Conservation (phyloP, 2,329 filamentous ascomycete genomes). For the Elsinoe batatas region DNA sequence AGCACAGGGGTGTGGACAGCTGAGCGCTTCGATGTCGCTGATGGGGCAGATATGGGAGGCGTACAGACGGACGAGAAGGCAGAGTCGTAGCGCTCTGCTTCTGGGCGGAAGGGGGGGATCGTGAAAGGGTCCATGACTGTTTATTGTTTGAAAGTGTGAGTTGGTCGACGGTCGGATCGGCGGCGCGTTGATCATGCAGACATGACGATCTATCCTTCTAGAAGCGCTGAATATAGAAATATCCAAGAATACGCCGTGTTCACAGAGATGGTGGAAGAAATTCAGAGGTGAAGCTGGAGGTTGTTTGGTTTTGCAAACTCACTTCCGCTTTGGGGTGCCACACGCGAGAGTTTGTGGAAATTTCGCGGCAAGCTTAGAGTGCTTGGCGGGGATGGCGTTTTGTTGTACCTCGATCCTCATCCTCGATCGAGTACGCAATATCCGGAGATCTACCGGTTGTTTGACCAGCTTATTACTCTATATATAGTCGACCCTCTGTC, state of each 20-base stretch:
- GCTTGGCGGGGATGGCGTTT: not conserved
- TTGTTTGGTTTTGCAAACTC: no score
- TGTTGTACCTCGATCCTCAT: no score
- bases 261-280: no score
- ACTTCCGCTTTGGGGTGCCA: no score
- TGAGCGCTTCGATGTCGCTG: not conserved
- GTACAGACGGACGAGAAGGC: not conserved
- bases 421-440: no score
- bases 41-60: not conserved
- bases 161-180: not conserved
- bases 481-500: no score
- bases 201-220: no score
- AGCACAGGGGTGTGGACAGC: constrained; percentile 10
- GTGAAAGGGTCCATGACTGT: not conserved
- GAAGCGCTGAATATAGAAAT: no score
- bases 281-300: no score
- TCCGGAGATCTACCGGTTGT: no score
- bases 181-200: not conserved
- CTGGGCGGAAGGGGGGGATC: not conserved
- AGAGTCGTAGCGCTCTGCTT: not conserved
- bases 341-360: not conserved
- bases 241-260: no score
- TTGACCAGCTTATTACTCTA: no score
- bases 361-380: not conserved
- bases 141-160: not conserved